Base-by-base conservation (phyloP, 2,329 filamentous ascomycete species). In the Colletotrichum kahawae region DNA sequence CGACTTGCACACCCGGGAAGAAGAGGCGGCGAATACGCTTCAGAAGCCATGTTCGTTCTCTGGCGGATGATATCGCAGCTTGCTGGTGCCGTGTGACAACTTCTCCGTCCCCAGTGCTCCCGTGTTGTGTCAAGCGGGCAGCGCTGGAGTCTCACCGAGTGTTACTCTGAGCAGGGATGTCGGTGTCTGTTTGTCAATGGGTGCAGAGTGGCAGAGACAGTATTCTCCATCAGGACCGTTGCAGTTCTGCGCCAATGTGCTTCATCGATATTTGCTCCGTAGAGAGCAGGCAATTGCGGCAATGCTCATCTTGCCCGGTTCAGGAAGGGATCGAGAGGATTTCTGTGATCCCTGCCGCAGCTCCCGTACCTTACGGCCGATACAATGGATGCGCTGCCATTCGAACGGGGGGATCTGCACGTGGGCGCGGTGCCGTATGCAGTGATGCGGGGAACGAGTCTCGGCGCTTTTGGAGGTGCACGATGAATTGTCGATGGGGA, bases 361-460 rank as follows among this genome's bases (percentile, higher is more conserved):
- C 62, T 62, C 29, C n/a, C 18, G 56, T 16, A 51, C 64, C 38
- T 48, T 75, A 73, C 73, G 73, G 66, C 73, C 57, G 64, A 60
- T 54, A 73, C 7, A 29, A 27, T 73, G 43, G 18, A 33, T 29
- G 27, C n/a, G 29, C 34, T 13, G n/a, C 21, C 21, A 67, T 60
- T 31, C 29, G n/a, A 31, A 63, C 31, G 69, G 69, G 36, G 31
- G 13, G 64, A 59, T 36, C 64, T 71, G 71, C 67, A 74, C 60
- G 51, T 71, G 71, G 63, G 43, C 29, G 63, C n/a, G 43, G 57
- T 59, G 33, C 43, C 21, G 21, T 56, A 64, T 59, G 69, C 56
- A 59, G 27, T 54, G 57, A 64, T 59, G 27, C 29, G 57, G 70
- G 63, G 48, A 36, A 10, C 2, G 63, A 54, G 63, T n/a, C 29